These are phyloP conservation scores for Crepidotus variabilis DNA, from an alignment of 768 basidiomycete genomes.

Conservation along the genomic window DNA sequence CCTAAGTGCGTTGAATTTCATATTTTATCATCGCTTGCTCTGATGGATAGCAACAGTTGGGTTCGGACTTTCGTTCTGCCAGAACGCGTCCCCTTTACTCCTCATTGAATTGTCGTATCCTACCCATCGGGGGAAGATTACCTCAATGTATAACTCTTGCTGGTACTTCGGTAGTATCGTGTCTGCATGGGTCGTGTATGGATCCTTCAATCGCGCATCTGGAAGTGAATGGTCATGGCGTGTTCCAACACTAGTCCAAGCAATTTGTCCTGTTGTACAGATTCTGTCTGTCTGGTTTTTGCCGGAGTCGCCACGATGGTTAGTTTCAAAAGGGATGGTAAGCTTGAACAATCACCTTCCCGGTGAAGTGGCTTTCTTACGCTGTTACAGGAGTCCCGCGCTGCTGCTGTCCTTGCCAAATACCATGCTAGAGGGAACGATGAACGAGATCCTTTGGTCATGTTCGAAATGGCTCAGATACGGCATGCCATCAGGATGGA, in stretches of 20 bases:
- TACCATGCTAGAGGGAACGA: constrained; percentile 67
- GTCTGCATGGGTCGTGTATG: constrained; percentile 49
- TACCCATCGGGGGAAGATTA: constrained; percentile 61
- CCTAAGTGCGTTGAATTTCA: constrained; percentile 35
- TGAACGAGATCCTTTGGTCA: constrained; percentile 55
- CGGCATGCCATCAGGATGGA: constrained; percentile 64
- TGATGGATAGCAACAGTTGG: constrained; percentile 42
- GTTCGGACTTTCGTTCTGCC: constrained; percentile 56
- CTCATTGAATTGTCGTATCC: constrained; percentile 69
- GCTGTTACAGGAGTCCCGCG: constrained; percentile 46
- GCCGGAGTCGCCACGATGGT: constrained; percentile 66
- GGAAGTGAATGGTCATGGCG: constrained; percentile 60
- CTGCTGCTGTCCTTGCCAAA: constrained; percentile 57
- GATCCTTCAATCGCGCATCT: constrained; percentile 31
- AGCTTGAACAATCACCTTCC: constrained; percentile 11
- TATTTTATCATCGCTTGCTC: not conserved
- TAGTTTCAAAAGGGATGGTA: constrained; percentile 58
- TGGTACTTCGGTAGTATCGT: constrained; percentile 77
- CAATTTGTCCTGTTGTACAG: constrained; percentile 52
- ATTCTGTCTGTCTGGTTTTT: constrained; percentile 50
- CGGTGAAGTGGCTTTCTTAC: not conserved
- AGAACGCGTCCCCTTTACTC: constrained; percentile 60
- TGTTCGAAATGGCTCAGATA: constrained; percentile 63
- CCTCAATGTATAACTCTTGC: constrained; percentile 63
- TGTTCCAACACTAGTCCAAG: constrained; percentile 62